phyloP scores from a whole-genome alignment of 2,329 filamentous ascomycete genomes.

The Leptographium galeiforme region DNA sequence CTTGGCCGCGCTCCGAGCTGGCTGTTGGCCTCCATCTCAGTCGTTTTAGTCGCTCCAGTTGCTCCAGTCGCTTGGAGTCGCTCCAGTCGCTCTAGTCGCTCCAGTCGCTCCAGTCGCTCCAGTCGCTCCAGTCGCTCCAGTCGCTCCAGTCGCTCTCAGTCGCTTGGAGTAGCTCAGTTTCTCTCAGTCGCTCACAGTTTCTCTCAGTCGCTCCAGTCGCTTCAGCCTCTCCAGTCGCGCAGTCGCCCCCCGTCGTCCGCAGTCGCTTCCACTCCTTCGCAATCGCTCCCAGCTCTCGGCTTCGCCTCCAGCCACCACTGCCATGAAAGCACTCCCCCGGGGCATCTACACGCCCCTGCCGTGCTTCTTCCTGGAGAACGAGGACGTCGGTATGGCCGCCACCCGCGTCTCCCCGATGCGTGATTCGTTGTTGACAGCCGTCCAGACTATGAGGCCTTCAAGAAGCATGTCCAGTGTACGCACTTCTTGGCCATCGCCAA shows the following conservation, averaged over 20 bases:
- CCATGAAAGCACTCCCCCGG: slow-evolving; percentile 1
- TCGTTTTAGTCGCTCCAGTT: neutral
- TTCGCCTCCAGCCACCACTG: neutral
- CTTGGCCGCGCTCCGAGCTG: neutral
- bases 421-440: neutral
- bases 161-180: no score
- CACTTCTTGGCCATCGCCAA: no score
- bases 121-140: no score
- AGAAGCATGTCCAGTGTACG: slow-evolving; percentile 5
- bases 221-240: no score
- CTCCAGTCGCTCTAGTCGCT: no score
- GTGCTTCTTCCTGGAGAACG: slow-evolving; percentile 5
- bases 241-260: neutral
- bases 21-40: no score
- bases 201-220: no score
- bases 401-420: neutral
- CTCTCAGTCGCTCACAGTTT: no score
- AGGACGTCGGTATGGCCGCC: slow-evolving; percentile 1
- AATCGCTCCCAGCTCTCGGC: neutral
- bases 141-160: neutral
- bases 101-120: no score
- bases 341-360: slow-evolving; percentile 10
- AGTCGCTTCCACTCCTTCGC: neutral
- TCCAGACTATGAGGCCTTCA: slow-evolving; percentile 4
- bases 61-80: neutral